phyloP scores from a whole-genome alignment of 768 basidiomycete species.

The Botryobasidium botryosum region DNA sequence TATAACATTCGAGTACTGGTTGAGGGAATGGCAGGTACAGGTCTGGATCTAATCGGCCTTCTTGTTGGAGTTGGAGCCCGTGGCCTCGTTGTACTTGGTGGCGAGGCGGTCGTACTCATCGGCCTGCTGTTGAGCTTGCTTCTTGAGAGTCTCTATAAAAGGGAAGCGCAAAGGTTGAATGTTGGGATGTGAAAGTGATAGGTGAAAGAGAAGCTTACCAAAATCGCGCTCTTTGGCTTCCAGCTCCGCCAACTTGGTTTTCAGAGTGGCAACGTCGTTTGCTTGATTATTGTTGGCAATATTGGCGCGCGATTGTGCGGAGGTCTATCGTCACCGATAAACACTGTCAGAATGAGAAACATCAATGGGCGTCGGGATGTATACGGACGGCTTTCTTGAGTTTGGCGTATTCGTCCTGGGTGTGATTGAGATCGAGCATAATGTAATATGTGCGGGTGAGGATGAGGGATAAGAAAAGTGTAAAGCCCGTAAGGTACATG shows the following conservation, averaged over 20 bases:
- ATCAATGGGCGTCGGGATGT: neutral
- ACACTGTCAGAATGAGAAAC: constrained; percentile 3
- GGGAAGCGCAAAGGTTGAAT: neutral
- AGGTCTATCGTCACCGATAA: constrained; percentile 2
- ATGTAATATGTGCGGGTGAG: constrained; percentile 88
- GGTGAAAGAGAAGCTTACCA: constrained; percentile 23
- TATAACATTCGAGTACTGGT: too few relatives aligned
- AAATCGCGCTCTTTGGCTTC: constrained; percentile 49
- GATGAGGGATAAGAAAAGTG: constrained; percentile 88
- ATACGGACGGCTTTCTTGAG: constrained; percentile 43
- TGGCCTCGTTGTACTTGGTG: constrained; percentile 53
- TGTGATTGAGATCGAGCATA: constrained; percentile 76
- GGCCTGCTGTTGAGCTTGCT: constrained; percentile 63
- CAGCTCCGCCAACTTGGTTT: constrained; percentile 41
- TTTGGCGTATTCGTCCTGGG: constrained; percentile 74
- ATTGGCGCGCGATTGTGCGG: constrained; percentile 4
- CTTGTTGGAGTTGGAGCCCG: constrained; percentile 44
- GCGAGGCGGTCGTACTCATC: constrained; percentile 71
- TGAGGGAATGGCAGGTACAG: too few relatives aligned
- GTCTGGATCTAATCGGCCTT: constrained; percentile 34
- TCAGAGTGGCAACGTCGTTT: constrained; percentile 48
- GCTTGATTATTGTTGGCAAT: constrained; percentile 24
- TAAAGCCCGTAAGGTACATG: constrained; percentile 83
- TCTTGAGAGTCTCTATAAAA: constrained; percentile 53
- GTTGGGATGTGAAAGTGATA: neutral